Conservation (phyloP, 148 eudicot species). For the Cornus florida region DNA sequence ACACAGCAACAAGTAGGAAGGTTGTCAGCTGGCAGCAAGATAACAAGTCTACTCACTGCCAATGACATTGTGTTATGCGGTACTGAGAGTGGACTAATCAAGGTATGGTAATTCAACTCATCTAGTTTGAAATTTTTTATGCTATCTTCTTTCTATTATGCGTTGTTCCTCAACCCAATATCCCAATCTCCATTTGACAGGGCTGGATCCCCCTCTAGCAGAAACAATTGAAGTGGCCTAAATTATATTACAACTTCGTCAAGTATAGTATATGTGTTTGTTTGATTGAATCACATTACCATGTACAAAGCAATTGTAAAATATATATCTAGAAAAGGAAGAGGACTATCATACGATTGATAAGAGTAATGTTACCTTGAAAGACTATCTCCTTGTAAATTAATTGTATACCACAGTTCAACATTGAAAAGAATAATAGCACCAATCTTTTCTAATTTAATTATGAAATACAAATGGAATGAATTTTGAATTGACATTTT, state of each 20-base stretch:
- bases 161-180: conserved; percentile 4
- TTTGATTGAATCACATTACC: not conserved
- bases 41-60: conserved; percentile 57
- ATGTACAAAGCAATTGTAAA: not conserved
- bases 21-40: conserved; percentile 67
- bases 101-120: conserved; percentile 27
- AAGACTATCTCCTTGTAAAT: not conserved
- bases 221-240: conserved; percentile 6
- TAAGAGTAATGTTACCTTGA: not conserved
- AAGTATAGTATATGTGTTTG: not conserved
- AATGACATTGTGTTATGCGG: conserved; percentile 60
- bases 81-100: conserved; percentile 51
- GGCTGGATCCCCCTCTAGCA: conserved; percentile 64
- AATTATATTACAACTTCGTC: not conserved
- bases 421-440: not conserved
- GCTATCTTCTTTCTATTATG: not conserved
- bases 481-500: not conserved
- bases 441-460: not conserved
- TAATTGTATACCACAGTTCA: not conserved
- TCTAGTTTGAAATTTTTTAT: not conserved
- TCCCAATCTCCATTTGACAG: conserved; percentile 25
- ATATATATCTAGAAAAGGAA: not conserved
- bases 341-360: not conserved
- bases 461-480: not conserved
- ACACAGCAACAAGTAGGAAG: conserved; percentile 61